A percentile compares a stretch with the other conserved stretches of the same genome.
phyloP scores from a whole-genome alignment of 768 basidiomycete genomes.

The Megacollybia marginata region DNA sequence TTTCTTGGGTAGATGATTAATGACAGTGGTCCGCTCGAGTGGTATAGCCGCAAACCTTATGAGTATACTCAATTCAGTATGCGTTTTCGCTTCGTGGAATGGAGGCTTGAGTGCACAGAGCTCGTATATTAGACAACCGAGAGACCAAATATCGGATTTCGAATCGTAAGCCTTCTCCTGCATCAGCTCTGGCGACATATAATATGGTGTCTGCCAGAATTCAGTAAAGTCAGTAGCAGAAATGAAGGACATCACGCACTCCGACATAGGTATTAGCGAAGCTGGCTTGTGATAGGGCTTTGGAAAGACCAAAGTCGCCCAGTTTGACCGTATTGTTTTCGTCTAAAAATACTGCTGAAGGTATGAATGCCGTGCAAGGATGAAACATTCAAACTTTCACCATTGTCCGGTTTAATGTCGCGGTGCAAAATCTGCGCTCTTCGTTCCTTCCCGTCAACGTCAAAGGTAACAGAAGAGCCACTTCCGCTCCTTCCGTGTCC shows the following conservation, averaged over 20 bases:
- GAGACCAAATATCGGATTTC: slow-evolving; percentile 97
- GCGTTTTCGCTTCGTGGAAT: slow-evolving; percentile 89
- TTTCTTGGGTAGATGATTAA: slow-evolving; percentile 36
- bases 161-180: slow-evolving; percentile 96
- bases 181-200: slow-evolving; percentile 99
- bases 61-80: slow-evolving; percentile 73
- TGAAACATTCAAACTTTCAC: slow-evolving; percentile 34
- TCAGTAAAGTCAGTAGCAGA: not conserved
- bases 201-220: slow-evolving; percentile 80
- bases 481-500: slow-evolving; percentile 43
- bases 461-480: slow-evolving; percentile 21
- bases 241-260: slow-evolving; percentile 37
- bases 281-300: slow-evolving; percentile 79
- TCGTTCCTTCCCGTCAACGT: slow-evolving; percentile 40
- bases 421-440: slow-evolving; percentile 82
- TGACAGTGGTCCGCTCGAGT: not conserved
- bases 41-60: slow-evolving; percentile 51
- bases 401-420: slow-evolving; percentile 97
- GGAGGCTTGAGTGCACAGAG: slow-evolving; percentile 91
- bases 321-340: slow-evolving; percentile 83
- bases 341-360: slow-evolving; percentile 75
- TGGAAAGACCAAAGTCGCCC: slow-evolving; percentile 94
- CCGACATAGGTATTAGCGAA: slow-evolving; percentile 98
- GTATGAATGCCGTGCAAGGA: not conserved
- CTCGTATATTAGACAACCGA: slow-evolving; percentile 95